Base-by-base conservation (phyloP, 2,329 filamentous ascomycete species). In the Trichoderma guizhouense region DNA sequence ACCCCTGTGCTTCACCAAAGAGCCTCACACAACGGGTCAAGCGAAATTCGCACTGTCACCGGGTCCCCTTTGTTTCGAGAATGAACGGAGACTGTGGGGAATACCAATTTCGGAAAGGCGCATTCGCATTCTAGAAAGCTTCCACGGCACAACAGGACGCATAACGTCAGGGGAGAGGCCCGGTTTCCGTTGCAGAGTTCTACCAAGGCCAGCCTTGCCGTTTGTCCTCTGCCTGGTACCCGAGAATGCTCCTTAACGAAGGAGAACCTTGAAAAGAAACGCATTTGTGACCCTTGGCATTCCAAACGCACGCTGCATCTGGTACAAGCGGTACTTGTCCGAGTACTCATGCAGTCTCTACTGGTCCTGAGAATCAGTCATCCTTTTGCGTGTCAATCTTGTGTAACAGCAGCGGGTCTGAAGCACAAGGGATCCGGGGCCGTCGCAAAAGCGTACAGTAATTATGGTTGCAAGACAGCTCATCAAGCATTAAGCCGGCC, bases 121-220 rank as follows among this genome's bases (percentile, higher is more conserved):
- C 51, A 73, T 79, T 78, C 77, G 51, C 51, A 74, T 79, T 79
- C 77, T 79, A 75, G 77, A 79, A 79, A 72, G 71, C 74, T 79
- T 79, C 77, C 63, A 76, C 75, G 75, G 71, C 72, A 69, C 73
- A 73, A 58, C 32, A 28, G 34, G 15, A 64, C 74, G 63, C 74
- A 71, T 69, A 77, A 76, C 77, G 18, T 75, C 61, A 57, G 57
- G 71, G 63, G 58, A 18, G 36, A 8, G 30, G 28, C 53, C 62
- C 32, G 57, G 69, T 18, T 66, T 34, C n/a, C 53, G 60, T 34
- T 71, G 61, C 64, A 69, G 71, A 65, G 47, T 65, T 15, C 55
- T 69, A 47, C 64, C 71, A 65, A 72, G 58, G 32, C 18, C 30
- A 69, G 47, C 28, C 67, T 53, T 69, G 67, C 67, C 30, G 57